Percentiles rank a stretch among this genome's conserved stretches.
Evolutionary conservation across 2,329 filamentous ascomycete genomes (phyloP).

Genomic region (Fusarium veterinarium): DNA sequence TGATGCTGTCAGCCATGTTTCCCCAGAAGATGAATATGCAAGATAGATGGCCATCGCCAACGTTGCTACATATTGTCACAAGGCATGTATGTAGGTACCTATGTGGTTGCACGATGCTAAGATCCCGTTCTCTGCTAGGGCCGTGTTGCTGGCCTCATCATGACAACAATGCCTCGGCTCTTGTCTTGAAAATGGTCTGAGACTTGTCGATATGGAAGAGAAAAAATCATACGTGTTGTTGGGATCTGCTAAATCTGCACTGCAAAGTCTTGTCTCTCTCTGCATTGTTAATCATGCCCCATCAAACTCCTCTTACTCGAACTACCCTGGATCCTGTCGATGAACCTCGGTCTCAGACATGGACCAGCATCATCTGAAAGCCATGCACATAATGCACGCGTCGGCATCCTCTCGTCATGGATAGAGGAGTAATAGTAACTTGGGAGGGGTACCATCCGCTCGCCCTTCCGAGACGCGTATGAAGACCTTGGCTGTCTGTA

Average conservation of each 20-base stretch:
- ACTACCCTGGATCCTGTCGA: slow-evolving; percentile 13
- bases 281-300: slow-evolving; percentile 22
- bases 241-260: slow-evolving; percentile 19
- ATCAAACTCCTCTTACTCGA: slow-evolving; percentile 14
- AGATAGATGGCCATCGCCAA: slow-evolving; percentile 34
- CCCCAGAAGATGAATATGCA: slow-evolving; percentile 36
- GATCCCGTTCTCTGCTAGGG: not conserved
- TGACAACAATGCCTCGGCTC: not conserved
- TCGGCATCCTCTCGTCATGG: slow-evolving; percentile 11
- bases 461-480: slow-evolving; percentile 11
- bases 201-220: not conserved
- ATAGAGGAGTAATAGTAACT: not conserved
- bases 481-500: not conserved
- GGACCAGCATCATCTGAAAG: slow-evolving; percentile 19
- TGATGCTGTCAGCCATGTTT: slow-evolving; percentile 13
- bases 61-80: slow-evolving; percentile 22
- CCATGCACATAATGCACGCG: slow-evolving; percentile 2
- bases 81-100: not conserved
- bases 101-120: not conserved
- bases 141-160: slow-evolving; percentile 7
- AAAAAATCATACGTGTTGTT: slow-evolving; percentile 12
- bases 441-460: slow-evolving; percentile 22
- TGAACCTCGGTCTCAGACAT: slow-evolving; percentile 32
- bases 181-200: not conserved
- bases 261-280: slow-evolving; percentile 26